phyloP scores from a whole-genome alignment of 345 rosid species.

The Rhodamnia rubescens region DNA sequence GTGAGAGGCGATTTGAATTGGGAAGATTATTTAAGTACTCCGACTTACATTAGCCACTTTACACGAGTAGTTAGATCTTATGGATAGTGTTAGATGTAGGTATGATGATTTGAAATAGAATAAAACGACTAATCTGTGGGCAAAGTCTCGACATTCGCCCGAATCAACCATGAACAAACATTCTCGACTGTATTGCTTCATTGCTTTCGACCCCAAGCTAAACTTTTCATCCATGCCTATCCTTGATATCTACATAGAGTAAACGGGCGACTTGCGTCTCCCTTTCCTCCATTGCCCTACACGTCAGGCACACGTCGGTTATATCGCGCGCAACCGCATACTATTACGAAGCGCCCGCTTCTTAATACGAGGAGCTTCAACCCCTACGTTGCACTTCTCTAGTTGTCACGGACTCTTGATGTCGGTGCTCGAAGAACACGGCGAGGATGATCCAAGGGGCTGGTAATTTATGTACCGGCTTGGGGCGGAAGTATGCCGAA shows the following conservation, averaged over 20 bases:
- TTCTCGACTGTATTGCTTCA: not conserved
- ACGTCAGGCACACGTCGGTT: not conserved
- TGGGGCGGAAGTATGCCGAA: slow-evolving; percentile 39
- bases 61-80: not conserved
- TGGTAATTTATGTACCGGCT: slow-evolving; percentile 40
- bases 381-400: not conserved
- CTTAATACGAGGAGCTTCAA: not conserved
- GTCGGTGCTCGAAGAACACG: slow-evolving; percentile 1
- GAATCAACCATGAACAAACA: not conserved
- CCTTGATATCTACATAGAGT: not conserved
- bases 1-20: not conserved
- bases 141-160: not conserved
- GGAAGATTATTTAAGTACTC: not conserved
- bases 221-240: not conserved
- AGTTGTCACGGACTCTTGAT: slow-evolving; percentile 4
- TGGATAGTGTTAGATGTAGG: rapidly evolving
- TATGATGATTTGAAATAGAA: not conserved
- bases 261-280: not conserved
- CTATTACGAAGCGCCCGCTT: not conserved
- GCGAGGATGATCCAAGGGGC: slow-evolving; percentile 23
- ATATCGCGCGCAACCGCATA: not conserved
- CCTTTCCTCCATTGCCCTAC: not conserved
- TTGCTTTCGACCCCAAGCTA: not conserved
- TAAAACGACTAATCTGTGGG: not conserved
- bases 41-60: not conserved